Percentiles rank a stretch among this genome's conserved stretches.
Evolutionary conservation across 768 basidiomycete species (phyloP).

Genomic region (Auriscalpium orientale): DNA sequence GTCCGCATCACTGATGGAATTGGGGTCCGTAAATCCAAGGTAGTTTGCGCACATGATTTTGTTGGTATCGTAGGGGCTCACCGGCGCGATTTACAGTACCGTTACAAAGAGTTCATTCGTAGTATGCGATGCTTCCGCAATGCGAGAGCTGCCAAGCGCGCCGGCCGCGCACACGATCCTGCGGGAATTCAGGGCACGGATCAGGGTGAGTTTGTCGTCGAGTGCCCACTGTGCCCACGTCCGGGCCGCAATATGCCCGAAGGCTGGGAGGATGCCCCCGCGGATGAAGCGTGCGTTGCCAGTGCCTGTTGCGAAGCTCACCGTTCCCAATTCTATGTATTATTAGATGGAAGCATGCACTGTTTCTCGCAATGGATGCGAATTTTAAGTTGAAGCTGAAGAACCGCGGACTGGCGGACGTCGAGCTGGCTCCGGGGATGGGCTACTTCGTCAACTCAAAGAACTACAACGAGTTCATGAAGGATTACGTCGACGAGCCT

Average conservation of each 20-base stretch:
- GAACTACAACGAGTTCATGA: not conserved
- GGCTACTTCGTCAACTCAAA: not conserved
- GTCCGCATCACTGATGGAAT: not conserved
- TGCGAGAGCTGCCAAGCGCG: constrained; percentile 15
- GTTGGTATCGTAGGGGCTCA: not conserved
- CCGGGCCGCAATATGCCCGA: constrained; percentile 15
- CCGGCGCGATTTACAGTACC: not conserved
- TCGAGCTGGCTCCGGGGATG: not conserved
- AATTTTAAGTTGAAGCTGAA: constrained; percentile 3
- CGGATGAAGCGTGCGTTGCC: constrained; percentile 5
- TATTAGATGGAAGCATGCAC: not conserved
- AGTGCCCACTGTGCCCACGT: constrained; percentile 21
- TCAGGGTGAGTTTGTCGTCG: constrained; percentile 12
- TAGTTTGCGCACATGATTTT: not conserved
- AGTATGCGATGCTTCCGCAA: constrained; percentile 16
- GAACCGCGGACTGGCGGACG: not conserved
- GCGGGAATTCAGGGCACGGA: constrained; percentile 5
- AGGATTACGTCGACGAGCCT: not conserved
- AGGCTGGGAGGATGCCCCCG: constrained; percentile 12
- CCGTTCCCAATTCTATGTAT: not conserved
- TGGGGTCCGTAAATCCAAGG: not conserved
- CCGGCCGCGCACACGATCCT: constrained; percentile 16
- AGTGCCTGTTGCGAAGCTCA: not conserved
- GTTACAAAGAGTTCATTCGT: constrained; percentile 5
- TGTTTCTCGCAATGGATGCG: constrained; percentile 9